Percentiles rank a stretch among this genome's conserved stretches.
phyloP scores from a whole-genome alignment of 805 yeast species.

The Candida cerambycidarum region DNA sequence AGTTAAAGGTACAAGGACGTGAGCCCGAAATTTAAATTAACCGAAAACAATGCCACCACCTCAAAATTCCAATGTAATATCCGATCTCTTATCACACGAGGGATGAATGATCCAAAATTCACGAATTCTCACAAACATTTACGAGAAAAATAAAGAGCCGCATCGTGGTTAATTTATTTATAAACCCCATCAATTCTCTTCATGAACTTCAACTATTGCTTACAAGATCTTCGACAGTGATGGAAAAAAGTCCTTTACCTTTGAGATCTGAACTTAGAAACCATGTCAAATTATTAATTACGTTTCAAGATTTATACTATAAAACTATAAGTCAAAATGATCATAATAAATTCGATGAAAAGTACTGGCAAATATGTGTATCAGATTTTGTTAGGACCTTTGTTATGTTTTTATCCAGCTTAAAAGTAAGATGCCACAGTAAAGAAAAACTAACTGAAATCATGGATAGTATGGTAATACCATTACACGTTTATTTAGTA shows the following conservation, averaged over 20 bases:
- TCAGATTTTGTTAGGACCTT: constrained; percentile 1
- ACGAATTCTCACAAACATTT: not conserved
- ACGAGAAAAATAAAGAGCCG: not conserved
- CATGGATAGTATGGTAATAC: not conserved
- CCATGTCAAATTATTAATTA: not conserved
- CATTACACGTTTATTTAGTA: constrained; percentile 10
- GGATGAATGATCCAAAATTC: not conserved
- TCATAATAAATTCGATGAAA: not conserved
- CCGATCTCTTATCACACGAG: not conserved
- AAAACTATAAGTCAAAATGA: not conserved
- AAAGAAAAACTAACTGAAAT: not conserved
- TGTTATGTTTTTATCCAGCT: not conserved
- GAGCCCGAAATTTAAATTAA: no score
- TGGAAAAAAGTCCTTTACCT: not conserved
- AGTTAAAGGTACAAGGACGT: no score
- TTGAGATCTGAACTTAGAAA: constrained; percentile 1
- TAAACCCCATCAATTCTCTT: not conserved
- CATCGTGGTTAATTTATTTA: not conserved
- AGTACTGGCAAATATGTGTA: constrained; percentile 5
- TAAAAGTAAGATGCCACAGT: not conserved
- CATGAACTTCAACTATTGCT: no score
- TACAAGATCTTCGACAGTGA: not conserved
- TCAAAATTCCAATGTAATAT: no score
- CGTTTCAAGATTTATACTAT: constrained; percentile 1
- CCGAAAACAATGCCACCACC: no score